These are phyloP conservation scores for Colletotrichum lini DNA, from an alignment of 2,329 filamentous ascomycete genomes.

Conservation along the genomic window DNA sequence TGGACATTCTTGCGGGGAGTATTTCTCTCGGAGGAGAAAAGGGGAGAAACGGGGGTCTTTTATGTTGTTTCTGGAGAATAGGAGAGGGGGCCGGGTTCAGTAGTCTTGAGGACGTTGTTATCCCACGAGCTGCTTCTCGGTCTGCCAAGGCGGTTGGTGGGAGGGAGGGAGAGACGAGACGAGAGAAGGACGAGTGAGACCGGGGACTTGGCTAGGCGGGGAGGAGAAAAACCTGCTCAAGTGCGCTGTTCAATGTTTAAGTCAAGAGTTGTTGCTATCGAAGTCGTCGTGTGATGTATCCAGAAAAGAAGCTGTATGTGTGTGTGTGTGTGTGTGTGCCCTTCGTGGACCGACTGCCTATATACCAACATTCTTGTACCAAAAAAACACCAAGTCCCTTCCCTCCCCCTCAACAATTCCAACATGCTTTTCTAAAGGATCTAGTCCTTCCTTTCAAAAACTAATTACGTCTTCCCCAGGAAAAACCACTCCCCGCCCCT, in stretches of 20 bases:
- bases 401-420: background rate
- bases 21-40: background rate
- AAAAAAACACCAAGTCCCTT: too few species aligned
- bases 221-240: background rate
- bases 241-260: background rate
- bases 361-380: background rate
- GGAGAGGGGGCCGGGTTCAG: too few species aligned
- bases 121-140: background rate
- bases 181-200: background rate
- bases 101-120: background rate
- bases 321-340: too few species aligned
- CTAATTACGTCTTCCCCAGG: background rate
- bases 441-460: background rate
- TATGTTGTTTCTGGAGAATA: background rate
- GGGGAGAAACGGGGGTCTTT: background rate
- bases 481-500: background rate
- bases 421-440: too few species aligned
- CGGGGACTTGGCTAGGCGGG: background rate
- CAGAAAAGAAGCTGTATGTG: background rate
- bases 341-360: background rate
- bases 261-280: background rate
- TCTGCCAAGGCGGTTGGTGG: background rate
- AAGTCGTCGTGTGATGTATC: slow-evolving; percentile 15
- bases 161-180: background rate
- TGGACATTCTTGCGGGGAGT: background rate